Base-by-base conservation (phyloP, 2,329 filamentous ascomycete genomes). In the Sporothrix pallida region DNA sequence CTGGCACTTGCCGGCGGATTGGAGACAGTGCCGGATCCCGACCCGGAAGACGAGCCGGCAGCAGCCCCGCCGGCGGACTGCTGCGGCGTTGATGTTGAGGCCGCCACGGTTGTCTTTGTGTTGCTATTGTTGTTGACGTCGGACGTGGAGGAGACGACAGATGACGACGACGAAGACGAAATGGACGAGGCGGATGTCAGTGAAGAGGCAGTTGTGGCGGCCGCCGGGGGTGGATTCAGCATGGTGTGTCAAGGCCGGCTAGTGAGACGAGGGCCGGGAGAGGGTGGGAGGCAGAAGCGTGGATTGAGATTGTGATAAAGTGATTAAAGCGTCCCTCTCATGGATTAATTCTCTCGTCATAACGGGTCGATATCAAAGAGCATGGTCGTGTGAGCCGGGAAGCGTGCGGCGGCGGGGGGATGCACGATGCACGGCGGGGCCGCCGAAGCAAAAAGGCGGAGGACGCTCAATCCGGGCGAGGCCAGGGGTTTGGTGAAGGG, bases 81-180 rank as follows among this genome's bases (percentile, higher is more conserved):
- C 42, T 62, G 69, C 54, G 67, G 48, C 10, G 48, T 26, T 26
- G 46, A n/a, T 48, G 54, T n/a, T 26, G 62, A 48, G 42, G 69
- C 20, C 15, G 54, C 52, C 42, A 71, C 69, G 31, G 69, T 23
- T 4, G 54, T 23, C 6, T 69, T 56, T 58, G 13, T 26, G 46
- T 48, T 23, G 7, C 17, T 13, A 23, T 17, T 42, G 46, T 48
- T 37, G 48, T n/a, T 12, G 58, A 23, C 20, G 42, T 65, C 72
- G 2, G 73, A 72, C 6, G 69, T 63, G 3, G 72, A 71, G 10
- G 72, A 74, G 7, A 52, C 23, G 17, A 68, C 23, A 2, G 72
- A 74, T 9, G 72, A 68, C 0, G 69, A 68, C 4, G 72, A 67
- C 1, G 69, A 62, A 5, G 72, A 71, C 3, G 72, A 56, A 15